These are phyloP conservation scores for Saposhnikovia divaricata DNA, from an alignment of 129 eudicot genomes.

Conservation along the genomic window DNA sequence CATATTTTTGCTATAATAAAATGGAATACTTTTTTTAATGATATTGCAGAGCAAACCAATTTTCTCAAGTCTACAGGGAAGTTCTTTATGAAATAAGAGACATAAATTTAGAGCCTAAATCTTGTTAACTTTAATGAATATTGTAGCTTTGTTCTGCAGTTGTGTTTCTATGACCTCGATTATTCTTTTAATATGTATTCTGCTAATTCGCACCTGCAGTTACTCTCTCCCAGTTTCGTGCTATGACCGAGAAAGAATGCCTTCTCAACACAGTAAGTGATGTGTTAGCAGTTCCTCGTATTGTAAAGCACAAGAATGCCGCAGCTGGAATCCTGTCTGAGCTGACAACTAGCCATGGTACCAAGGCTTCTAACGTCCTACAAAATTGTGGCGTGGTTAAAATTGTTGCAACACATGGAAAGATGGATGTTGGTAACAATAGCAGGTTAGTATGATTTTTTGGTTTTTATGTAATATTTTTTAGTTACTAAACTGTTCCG, in stretches of 20 bases:
- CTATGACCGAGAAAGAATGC: constrained; percentile 26
- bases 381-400: too few relatives aligned
- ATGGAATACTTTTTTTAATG: neutral
- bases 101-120: neutral
- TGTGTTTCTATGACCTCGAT: neutral
- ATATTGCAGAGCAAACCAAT: neutral
- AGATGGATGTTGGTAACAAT: constrained; percentile 9
- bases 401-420: too few relatives aligned
- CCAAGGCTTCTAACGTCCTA: neutral
- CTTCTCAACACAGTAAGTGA: constrained; percentile 22
- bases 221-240: constrained; percentile 41
- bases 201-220: constrained; percentile 15
- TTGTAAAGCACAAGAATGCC: constrained; percentile 27
- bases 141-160: neutral
- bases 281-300: constrained; percentile 23
- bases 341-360: constrained; percentile 28
- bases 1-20: too few relatives aligned
- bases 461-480: neutral
- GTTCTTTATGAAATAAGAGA: neutral
- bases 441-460: constrained; percentile 44
- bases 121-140: neutral
- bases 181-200: neutral
- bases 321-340: constrained; percentile 60
- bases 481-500: neutral
- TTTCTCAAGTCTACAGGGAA: neutral